Percentiles rank a stretch among this genome's conserved stretches.
Evolutionary conservation across 768 basidiomycete species (phyloP).

Genomic region (Tulasnella sp.): DNA sequence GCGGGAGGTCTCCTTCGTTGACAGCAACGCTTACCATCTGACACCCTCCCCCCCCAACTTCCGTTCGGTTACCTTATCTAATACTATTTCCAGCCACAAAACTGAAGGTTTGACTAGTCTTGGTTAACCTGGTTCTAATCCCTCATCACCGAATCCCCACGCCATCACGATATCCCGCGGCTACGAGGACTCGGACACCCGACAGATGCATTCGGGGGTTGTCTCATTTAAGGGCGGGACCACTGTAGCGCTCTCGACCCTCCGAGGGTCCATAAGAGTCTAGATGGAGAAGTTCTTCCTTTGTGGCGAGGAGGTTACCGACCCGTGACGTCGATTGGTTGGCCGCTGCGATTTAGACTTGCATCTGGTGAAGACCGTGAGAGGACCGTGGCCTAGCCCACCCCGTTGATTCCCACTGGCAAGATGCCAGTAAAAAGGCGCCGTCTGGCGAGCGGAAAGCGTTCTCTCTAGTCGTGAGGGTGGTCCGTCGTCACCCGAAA

Average conservation of each 20-base stretch:
- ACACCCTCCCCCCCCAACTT: background rate
- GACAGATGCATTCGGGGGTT: background rate
- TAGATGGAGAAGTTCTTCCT: background rate
- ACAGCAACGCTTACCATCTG: background rate
- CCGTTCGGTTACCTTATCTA: background rate
- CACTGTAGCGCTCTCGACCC: background rate
- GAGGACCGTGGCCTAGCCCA: background rate
- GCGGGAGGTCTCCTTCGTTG: background rate
- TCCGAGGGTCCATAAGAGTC: background rate
- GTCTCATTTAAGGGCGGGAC: background rate
- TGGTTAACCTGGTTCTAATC: background rate
- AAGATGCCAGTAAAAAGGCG: no score
- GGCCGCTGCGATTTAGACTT: conserved; percentile 1
- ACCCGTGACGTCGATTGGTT: background rate
- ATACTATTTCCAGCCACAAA: background rate
- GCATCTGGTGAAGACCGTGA: background rate
- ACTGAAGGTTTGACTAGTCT: background rate
- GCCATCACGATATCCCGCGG: background rate
- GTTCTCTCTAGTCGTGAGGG: no score
- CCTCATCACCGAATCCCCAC: background rate
- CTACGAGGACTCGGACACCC: background rate
- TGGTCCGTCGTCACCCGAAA: no score
- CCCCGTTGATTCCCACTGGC: no score
- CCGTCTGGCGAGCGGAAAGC: no score
- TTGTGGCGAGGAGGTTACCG: background rate